A percentile compares a stretch with the other conserved stretches of the same genome.
Conservation (phyloP, 2,329 filamentous ascomycete species). For the Microcyclosporella mali region DNA sequence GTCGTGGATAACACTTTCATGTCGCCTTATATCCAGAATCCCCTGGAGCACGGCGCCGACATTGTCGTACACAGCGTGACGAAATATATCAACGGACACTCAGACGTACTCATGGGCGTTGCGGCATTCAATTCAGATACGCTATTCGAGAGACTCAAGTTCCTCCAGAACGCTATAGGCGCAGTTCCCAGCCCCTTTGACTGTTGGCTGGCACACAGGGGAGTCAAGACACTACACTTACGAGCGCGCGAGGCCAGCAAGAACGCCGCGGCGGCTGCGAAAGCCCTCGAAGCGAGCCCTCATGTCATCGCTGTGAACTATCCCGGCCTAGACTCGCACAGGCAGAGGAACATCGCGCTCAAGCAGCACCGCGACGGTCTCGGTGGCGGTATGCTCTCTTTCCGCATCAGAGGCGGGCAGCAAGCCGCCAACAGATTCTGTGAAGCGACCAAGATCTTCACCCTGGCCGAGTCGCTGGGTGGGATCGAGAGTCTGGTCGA, state of each 20-base stretch:
- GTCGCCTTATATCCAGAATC: constrained; percentile 93
- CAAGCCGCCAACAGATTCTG: constrained; percentile 87
- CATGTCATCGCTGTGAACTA: constrained; percentile 91
- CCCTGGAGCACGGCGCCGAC: constrained; percentile 88
- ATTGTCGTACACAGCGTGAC: constrained; percentile 96
- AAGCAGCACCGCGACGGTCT: constrained; percentile 92
- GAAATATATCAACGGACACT: constrained; percentile 98
- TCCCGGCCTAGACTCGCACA: constrained; percentile 81
- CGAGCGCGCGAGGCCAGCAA: constrained; percentile 76
- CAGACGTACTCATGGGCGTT: constrained; percentile 94
- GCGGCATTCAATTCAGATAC: constrained; percentile 87
- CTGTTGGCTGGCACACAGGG: constrained; percentile 95
- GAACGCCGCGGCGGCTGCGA: constrained; percentile 74
- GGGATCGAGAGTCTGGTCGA: constrained; percentile 90
- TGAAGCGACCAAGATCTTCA: constrained; percentile 81
- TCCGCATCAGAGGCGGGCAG: constrained; percentile 84
- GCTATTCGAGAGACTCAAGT: constrained; percentile 69
- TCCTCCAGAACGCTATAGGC: constrained; percentile 96
- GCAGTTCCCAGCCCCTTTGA: constrained; percentile 93
- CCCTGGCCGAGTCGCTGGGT: constrained; percentile 83
- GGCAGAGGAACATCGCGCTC: constrained; percentile 73
- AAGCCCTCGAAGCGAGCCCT: constrained; percentile 69
- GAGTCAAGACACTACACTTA: constrained; percentile 92
- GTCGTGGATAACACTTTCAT: constrained; percentile 99
- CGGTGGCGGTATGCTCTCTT: constrained; percentile 95